These are phyloP conservation scores for Lactarius trivialis DNA, from an alignment of 768 basidiomycete genomes.

Conservation along the genomic window DNA sequence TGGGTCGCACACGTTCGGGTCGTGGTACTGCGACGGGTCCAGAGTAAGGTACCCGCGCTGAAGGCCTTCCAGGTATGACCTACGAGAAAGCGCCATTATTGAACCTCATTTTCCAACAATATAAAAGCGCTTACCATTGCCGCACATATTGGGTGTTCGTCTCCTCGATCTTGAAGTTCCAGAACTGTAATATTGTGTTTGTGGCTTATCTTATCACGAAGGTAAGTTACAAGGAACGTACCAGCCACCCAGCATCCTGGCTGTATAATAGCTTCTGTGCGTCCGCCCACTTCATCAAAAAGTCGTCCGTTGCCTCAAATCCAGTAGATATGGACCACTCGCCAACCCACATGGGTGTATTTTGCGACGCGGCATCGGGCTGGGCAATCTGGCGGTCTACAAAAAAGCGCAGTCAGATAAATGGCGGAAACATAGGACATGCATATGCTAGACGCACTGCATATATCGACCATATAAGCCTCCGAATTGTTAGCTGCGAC, in stretches of 20 bases:
- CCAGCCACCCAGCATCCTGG: slow-evolving; percentile 59
- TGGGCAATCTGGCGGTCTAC: slow-evolving; percentile 56
- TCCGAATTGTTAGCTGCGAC: slow-evolving; percentile 58
- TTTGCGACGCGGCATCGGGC: slow-evolving; percentile 37
- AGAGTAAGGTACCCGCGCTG: slow-evolving; percentile 52
- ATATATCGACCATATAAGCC: slow-evolving; percentile 61
- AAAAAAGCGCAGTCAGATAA: neutral
- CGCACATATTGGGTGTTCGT: slow-evolving; percentile 46
- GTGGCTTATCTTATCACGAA: neutral
- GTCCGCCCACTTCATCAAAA: slow-evolving; percentile 64
- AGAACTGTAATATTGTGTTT: slow-evolving; percentile 36
- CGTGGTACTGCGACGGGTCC: slow-evolving; percentile 49
- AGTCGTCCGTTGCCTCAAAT: slow-evolving; percentile 54
- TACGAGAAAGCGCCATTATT: slow-evolving; percentile 25
- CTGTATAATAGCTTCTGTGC: slow-evolving; percentile 65
- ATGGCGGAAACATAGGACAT: neutral
- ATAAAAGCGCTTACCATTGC: slow-evolving; percentile 49
- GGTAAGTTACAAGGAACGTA: slow-evolving; percentile 30
- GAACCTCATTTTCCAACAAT: neutral
- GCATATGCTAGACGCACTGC: slow-evolving; percentile 45
- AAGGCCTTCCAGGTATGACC: slow-evolving; percentile 67
- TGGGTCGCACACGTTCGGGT: slow-evolving; percentile 58
- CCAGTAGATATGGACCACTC: slow-evolving; percentile 62
- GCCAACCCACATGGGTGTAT: slow-evolving; percentile 48
- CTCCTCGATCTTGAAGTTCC: slow-evolving; percentile 71